Base-by-base conservation (phyloP, 2,329 filamentous ascomycete species). In the Pseudopithomyces chartarum region DNA sequence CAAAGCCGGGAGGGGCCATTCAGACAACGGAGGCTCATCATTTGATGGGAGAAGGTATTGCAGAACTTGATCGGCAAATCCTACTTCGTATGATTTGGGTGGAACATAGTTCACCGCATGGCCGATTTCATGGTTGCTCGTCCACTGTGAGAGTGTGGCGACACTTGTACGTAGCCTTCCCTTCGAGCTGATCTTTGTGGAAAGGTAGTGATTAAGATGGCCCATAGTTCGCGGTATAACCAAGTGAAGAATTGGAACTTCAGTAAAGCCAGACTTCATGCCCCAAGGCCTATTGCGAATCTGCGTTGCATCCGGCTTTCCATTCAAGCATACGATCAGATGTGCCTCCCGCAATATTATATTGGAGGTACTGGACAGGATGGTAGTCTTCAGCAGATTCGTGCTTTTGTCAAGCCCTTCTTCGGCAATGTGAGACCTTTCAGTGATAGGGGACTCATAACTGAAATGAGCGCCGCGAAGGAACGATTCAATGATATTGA, bases 171-270 rank as follows among this genome's bases (percentile, higher is more conserved):
- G 71, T 17, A 77, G 57, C 6, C 69, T 69, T 6, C 69, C 61
- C 8, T 55, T 55, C 7, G 56, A 50, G 13, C 64, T 55, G 7
- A 68, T 29, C 1, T 56, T 58, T 11, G 60, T 22, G 3, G 63
- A 59, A 5, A 81, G 55, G 48, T 76, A 79, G 10, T 70, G 70
- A 52, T 80, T 74, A 47, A 81, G 74, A 59, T 82, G 80, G 53
- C 80, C 77, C 3, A 80, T 63, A 0, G 78, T 73, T 36, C 70
- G 65, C 1, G 78, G 76, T 32, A 80, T 73, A 1, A 80, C 74
- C 1, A 80, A 62, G 22, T 75, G 73, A 10, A 80, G 58, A 3
- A 80, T 50, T 6, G 73, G 74, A 6, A 68, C 60, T 8, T 55
- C 23, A 6, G 59, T 52, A 7, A 51, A 47, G 23, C 64, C 60